Evolutionary conservation across 1,284 basidiomycete species (phyloP), one percentile per base, ranked within the genome.

Genomic region (Neotropicomus parvogracilis): DNA sequence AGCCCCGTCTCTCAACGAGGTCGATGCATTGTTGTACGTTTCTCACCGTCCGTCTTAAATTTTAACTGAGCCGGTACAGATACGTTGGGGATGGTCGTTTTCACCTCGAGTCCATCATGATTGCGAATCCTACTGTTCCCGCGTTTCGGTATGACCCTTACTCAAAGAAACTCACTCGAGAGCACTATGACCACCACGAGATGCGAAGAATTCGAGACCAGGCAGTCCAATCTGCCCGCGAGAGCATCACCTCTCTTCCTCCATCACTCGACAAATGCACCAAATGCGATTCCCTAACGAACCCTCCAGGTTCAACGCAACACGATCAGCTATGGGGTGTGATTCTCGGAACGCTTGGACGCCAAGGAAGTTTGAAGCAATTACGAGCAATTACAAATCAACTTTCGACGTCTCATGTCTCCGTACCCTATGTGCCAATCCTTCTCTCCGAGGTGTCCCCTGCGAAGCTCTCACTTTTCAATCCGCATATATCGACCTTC

Each of bases 61-160:
- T 17, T 48, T 41, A 31, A 44, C 54, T 64, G 33, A 65, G 28
- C 28, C 43, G 44, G 27, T 36, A n/a, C 59, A 94, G 92, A 59
- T 99, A 99, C 67, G 81, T 99, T 26, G 97, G 97, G 19, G 97
- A 99, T 63, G 97, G 97, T 16, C 85, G 97, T 12, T 99, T 99
- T 73, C 97, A 99, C 65, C 79, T 99, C 14, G 97, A 99, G 69
- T 90, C 91, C 12, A 95, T 98, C 66, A 99, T 99, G 97, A 98
- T 99, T 52, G 93, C 93, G 26, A 99, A 99, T 67, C 97, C 97
- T 0, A 71, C 78, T n/a, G 80, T 98, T 19, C 93, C 95, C 11
- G 95, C 97, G 0, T 99, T 97, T 75, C 83, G 97, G 26, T 99
- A 98, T 70, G 97, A 99, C 63, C 97, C 97, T 5, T 99, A 99